Conservation (phyloP, 1,284 basidiomycete genomes). For the Fomitopsis schrenkii region DNA sequence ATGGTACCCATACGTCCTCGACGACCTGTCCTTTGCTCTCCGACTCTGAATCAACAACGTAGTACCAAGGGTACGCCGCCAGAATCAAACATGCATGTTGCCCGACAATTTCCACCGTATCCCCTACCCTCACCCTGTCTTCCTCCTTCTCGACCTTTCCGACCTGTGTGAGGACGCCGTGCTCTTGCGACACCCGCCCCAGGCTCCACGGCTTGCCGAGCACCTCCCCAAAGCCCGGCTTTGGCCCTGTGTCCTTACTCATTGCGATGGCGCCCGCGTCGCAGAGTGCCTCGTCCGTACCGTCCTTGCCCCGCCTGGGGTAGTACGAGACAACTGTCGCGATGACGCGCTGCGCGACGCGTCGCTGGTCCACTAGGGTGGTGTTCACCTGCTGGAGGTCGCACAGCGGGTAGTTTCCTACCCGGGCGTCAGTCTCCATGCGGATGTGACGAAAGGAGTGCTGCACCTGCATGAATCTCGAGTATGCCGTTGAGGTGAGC, state of each 20-base stretch:
- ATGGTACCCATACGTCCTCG: slow-evolving; percentile 85
- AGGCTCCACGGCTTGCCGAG: slow-evolving; percentile 70
- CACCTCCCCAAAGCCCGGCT: slow-evolving; percentile 68
- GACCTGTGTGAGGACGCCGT: slow-evolving; percentile 61
- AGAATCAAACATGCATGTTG: slow-evolving; percentile 78
- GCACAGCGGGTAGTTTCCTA: slow-evolving; percentile 80
- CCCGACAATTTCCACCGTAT: slow-evolving; percentile 62
- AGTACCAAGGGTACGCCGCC: slow-evolving; percentile 80
- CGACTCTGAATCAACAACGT: slow-evolving; percentile 63
- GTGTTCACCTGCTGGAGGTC: slow-evolving; percentile 85
- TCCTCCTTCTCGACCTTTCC: slow-evolving; percentile 21
- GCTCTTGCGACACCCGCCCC: slow-evolving; percentile 76
- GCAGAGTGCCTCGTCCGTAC: slow-evolving; percentile 70
- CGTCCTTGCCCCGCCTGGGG: slow-evolving; percentile 56
- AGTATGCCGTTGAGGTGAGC: slow-evolving; percentile 53
- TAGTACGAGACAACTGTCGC: slow-evolving; percentile 77
- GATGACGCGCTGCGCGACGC: slow-evolving; percentile 67
- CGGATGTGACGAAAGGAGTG: background rate
- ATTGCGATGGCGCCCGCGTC: slow-evolving; percentile 84
- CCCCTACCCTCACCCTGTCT: slow-evolving; percentile 50
- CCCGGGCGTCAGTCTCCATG: background rate
- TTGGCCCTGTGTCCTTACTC: slow-evolving; percentile 80
- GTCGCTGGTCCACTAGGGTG: slow-evolving; percentile 48
- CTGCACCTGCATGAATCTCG: slow-evolving; percentile 72
- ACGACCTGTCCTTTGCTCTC: slow-evolving; percentile 48